Base-by-base conservation (phyloP, 1,284 basidiomycete genomes). In the Microbotryomycetes sp. region DNA sequence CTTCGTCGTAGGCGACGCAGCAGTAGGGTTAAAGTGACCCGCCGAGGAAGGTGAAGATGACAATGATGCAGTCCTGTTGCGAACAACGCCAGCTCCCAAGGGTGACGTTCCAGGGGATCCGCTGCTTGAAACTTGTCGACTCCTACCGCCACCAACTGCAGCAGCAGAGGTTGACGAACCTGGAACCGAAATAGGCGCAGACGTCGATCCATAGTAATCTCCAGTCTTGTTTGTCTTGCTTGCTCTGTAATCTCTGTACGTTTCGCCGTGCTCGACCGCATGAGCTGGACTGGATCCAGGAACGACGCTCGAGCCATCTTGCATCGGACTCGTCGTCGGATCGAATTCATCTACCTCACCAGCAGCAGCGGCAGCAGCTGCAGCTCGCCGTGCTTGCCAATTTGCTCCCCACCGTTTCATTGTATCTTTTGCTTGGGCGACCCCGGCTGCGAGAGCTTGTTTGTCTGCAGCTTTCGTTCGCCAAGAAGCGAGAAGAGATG, bases 381-480 rank as follows among this genome's bases (percentile, higher is more conserved):
- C 62, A 52, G 66, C 68, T 7, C 73, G 65, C 54, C 77, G 76
- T 6, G 75, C 75, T 5, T 75, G 73, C 71, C 76, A 91, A 66
- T 84, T 88, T 21, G 84, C 85, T 23, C 89, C 85, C 89, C 89
- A 92, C 73, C 91, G 91, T 57, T 85, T 84, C 79, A 92, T 85
- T 15, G 85, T 81, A 73, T 92, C 90, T 73, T 86, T 87, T 3
- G 89, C 89, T 31, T 75, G 73, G 18, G 65, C 73, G 49, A 77
- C 76, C 46, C 76, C 84, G 6, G 68, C 67, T 7, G 69, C 65
- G 45, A 73, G 46, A 2, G 87, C 87, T 73, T 90, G 85, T 72
- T 90, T 91, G 74, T 92, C 89, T 13, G 73, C 66, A 9, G 74
- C 74, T 16, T 81, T 81, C 0, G 85, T 81, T 47, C 85, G 85